Percentiles rank a stretch among this genome's conserved stretches.
Conservation (phyloP, 2,329 filamentous ascomycete species). For the Verticillium zaregamsianum region DNA sequence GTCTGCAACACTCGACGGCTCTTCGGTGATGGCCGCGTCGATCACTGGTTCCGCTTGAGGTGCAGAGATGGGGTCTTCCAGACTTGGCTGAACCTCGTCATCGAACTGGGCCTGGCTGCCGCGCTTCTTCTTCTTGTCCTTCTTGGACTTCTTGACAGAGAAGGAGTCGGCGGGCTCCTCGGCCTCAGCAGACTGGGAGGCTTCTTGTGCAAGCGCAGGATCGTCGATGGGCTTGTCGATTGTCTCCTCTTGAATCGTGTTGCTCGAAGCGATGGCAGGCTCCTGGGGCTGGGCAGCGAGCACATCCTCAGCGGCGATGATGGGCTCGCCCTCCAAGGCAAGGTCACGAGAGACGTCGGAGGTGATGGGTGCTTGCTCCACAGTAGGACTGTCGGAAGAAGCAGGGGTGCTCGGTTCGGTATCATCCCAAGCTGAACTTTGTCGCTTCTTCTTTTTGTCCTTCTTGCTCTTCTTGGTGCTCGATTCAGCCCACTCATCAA, state of each 20-base stretch:
- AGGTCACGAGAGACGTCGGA: background rate
- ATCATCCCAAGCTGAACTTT: background rate
- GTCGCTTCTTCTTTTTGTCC: background rate
- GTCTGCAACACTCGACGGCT: background rate
- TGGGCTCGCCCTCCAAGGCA: background rate
- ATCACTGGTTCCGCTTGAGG: background rate
- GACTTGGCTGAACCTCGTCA: background rate
- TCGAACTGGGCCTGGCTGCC: constrained; percentile 2
- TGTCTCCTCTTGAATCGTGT: background rate
- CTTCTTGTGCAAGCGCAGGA: background rate
- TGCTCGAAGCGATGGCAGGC: background rate
- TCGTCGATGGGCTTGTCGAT: background rate
- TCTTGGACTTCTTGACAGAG: constrained; percentile 24
- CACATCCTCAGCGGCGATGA: background rate
- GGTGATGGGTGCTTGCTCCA: background rate
- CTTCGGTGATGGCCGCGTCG: background rate
- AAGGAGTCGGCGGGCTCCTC: constrained; percentile 12
- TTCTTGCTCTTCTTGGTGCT: constrained; percentile 15
- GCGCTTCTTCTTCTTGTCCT: constrained; percentile 18
- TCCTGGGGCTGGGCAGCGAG: background rate
- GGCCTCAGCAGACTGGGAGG: background rate
- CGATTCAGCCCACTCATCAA: background rate
- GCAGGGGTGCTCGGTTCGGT: background rate
- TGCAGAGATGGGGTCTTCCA: background rate
- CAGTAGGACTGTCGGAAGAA: background rate